These are phyloP conservation scores for Simplicillium sp. DNA, from an alignment of 2,329 filamentous ascomycete species.

Conservation along the genomic window DNA sequence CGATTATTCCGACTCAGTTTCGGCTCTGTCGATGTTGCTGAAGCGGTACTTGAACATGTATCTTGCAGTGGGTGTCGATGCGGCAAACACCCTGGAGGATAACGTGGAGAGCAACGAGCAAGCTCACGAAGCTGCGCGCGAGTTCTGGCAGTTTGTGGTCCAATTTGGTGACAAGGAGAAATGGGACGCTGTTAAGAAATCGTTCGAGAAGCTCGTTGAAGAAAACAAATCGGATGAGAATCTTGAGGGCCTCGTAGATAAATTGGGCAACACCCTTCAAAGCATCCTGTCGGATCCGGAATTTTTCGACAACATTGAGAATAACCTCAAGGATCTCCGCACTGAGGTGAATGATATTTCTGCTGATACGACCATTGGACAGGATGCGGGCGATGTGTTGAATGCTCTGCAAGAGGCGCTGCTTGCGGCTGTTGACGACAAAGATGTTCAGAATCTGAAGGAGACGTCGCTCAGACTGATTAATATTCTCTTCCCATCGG, in stretches of 20 bases:
- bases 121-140: constrained; percentile 64
- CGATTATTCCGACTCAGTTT: constrained; percentile 83
- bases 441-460: constrained; percentile 60
- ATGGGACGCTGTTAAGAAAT: constrained; percentile 66
- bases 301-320: constrained; percentile 69
- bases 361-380: constrained; percentile 55
- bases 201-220: constrained; percentile 60
- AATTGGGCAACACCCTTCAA: constrained; percentile 66
- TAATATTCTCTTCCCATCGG: constrained; percentile 57
- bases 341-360: constrained; percentile 53
- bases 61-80: constrained; percentile 60
- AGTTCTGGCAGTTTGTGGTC: constrained; percentile 72
- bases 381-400: constrained; percentile 66
- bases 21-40: constrained; percentile 64
- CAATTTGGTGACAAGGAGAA: constrained; percentile 66
- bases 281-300: constrained; percentile 76
- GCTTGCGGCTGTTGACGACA: constrained; percentile 59
- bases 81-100: constrained; percentile 55
- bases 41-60: constrained; percentile 72
- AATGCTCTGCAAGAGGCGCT: constrained; percentile 60
- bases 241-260: constrained; percentile 67
- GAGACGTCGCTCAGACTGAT: constrained; percentile 59
- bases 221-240: constrained; percentile 71
- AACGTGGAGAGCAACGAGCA: constrained; percentile 66
- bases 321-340: constrained; percentile 40